Evolutionary conservation across 169 alveolate genomes (phyloP), one percentile per base, ranked within the genome.

Genomic region (Plasmodium vinckei): DNA sequence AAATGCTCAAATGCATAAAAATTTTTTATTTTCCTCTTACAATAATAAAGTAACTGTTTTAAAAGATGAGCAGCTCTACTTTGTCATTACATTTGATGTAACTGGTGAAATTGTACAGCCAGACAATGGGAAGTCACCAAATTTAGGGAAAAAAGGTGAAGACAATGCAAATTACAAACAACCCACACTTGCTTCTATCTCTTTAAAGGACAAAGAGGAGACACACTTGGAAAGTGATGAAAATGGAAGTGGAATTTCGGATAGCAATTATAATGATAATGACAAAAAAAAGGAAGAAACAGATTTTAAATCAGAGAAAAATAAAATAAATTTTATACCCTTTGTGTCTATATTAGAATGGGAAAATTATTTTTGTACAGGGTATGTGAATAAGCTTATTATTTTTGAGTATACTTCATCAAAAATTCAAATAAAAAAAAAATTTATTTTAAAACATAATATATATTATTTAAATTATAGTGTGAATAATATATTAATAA

Each of bases 361-460:
- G 39, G 72, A 79, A 5, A 79, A 65, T 49, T n/a, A 27, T 2
- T 79, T 67, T 9, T 79, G 89, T 49, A 21, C 42, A n/a, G 64
- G 57, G 1, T 79, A 79, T 51, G 64, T 60, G 1, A 65, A 70
- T 13, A 65, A 42, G 9, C 23, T 79, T 17, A 25, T 39, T 17
- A 33, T 79, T 3, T 6, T 79, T 4, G 89, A 79, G 27, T 33
- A 33, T 33, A 19, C 51, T 17, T 17, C 44, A 13, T 19, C 64
- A 1, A 27, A 54, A 9, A 9, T 79, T 67, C 5, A 15, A 10
- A 33, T 67, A 19, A 68, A 46, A 60, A 67, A 67, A 46, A 17
- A 13, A 10, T 53, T 53, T 79, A 4, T 1, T 2, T n/a, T 79
- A 23, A 64, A 33, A 9, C 82, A 79, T 56, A 33, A 23, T 13